phyloP scores from a whole-genome alignment of 768 basidiomycete genomes.

The Jaapia argillacea region DNA sequence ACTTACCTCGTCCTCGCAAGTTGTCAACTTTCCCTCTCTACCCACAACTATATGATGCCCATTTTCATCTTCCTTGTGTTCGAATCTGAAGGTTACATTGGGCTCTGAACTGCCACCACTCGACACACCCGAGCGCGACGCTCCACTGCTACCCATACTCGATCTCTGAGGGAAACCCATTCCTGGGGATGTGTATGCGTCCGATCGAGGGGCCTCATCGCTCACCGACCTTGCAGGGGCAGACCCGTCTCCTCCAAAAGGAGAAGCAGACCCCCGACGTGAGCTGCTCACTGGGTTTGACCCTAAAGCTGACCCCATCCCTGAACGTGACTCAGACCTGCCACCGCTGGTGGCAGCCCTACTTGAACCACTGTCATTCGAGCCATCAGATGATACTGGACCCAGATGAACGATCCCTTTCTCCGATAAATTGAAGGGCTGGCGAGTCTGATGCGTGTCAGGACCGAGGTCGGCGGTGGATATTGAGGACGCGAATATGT shows the following conservation, averaged over 20 bases:
- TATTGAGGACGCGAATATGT: not conserved
- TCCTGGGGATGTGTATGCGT: too few species aligned
- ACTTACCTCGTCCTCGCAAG: constrained; percentile 66
- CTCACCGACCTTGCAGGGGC: too few species aligned
- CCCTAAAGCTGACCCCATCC: too few species aligned
- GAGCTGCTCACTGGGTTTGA: too few species aligned
- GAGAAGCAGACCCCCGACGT: too few species aligned
- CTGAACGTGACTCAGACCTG: not conserved
- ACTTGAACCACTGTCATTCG: not conserved
- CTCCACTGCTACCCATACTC: too few species aligned
- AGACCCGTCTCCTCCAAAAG: too few species aligned
- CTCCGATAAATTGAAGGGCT: not conserved
- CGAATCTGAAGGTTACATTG: constrained; percentile 51
- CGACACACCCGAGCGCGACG: too few species aligned
- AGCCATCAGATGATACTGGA: not conserved
- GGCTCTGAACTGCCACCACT: too few species aligned
- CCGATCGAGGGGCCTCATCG: too few species aligned
- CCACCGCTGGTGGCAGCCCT: not conserved
- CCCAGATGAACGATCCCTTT: not conserved
- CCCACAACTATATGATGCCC: constrained; percentile 67
- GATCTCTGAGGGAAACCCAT: too few species aligned
- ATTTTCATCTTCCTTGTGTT: constrained; percentile 50
- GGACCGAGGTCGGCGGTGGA: not conserved
- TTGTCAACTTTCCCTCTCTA: constrained; percentile 50
- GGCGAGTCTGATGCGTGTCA: not conserved